Conservation (phyloP, 176 grass and related monocot species). For the Metroxylon sagu region DNA sequence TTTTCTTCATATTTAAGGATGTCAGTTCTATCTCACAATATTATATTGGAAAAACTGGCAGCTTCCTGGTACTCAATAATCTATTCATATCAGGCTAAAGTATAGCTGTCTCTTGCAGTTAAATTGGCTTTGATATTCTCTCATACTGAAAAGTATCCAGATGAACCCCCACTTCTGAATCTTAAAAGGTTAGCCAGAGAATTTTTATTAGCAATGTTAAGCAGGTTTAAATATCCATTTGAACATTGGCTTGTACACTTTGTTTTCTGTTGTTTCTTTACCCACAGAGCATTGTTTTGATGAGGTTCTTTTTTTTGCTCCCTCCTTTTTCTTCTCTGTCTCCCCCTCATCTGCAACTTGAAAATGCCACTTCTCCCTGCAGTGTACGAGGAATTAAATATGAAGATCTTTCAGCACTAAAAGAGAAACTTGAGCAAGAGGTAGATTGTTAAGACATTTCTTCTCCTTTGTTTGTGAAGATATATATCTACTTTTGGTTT, state of each 20-base stretch:
- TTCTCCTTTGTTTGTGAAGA: neutral
- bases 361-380: slow-evolving; percentile 30
- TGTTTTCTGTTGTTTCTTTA: no score
- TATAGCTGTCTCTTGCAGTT: slow-evolving; percentile 44
- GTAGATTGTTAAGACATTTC: slow-evolving; percentile 29
- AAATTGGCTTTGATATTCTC: slow-evolving; percentile 92
- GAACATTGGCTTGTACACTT: no score
- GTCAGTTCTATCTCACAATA: no score
- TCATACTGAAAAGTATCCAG: slow-evolving; percentile 91
- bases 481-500: neutral
- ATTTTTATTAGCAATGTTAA: neutral
- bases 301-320: neutral
- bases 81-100: neutral
- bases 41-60: neutral
- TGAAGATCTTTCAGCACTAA: slow-evolving; percentile 63
- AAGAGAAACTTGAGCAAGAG: slow-evolving; percentile 84
- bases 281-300: no score
- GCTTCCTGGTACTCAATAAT: neutral
- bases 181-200: slow-evolving; percentile 52
- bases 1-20: neutral
- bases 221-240: no score
- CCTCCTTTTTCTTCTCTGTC: neutral
- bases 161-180: slow-evolving; percentile 86
- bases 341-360: neutral
- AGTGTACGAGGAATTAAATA: slow-evolving; percentile 81